A percentile compares a stretch with the other conserved stretches of the same genome.
Conservation (phyloP, 1,284 basidiomycete genomes). For the Porogramme epimiltina region DNA sequence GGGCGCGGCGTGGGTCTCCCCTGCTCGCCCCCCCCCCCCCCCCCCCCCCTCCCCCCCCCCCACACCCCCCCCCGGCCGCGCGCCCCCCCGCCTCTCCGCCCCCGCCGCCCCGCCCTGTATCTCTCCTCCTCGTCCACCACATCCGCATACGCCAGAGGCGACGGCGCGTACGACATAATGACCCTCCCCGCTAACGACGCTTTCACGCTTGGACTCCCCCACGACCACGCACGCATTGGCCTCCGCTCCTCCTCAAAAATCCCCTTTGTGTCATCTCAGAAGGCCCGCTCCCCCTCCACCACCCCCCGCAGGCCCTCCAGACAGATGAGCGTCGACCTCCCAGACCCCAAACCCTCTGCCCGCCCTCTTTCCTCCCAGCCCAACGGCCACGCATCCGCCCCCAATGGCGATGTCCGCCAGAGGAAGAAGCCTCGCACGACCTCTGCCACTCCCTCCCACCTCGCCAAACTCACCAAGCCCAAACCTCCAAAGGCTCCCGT, state of each 20-base stretch:
- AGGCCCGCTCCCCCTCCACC: conserved; percentile 20
- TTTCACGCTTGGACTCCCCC: conserved; percentile 47
- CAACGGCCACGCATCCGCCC: neutral
- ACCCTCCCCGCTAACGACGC: conserved; percentile 53
- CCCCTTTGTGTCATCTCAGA: conserved; percentile 34
- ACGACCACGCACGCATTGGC: conserved; percentile 42
- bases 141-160: too few species aligned
- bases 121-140: too few species aligned
- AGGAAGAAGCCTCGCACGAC: conserved; percentile 17
- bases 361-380: conserved; percentile 2
- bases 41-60: too few species aligned
- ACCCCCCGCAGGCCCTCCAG: conserved; percentile 13
- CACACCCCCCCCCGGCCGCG: too few species aligned
- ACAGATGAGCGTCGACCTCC: conserved; percentile 17
- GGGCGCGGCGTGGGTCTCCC: too few species aligned
- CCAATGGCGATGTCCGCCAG: conserved; percentile 17
- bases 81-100: too few species aligned
- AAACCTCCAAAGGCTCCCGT: conserved; percentile 29
- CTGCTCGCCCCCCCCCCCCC: too few species aligned
- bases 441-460: conserved; percentile 6
- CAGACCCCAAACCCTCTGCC: neutral
- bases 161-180: conserved; percentile 31
- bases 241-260: conserved; percentile 48
- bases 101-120: too few species aligned
- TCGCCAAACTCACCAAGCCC: conserved; percentile 10